phyloP scores from a whole-genome alignment of 2,329 filamentous ascomycete genomes.

The Colletotrichum ledebouriae region DNA sequence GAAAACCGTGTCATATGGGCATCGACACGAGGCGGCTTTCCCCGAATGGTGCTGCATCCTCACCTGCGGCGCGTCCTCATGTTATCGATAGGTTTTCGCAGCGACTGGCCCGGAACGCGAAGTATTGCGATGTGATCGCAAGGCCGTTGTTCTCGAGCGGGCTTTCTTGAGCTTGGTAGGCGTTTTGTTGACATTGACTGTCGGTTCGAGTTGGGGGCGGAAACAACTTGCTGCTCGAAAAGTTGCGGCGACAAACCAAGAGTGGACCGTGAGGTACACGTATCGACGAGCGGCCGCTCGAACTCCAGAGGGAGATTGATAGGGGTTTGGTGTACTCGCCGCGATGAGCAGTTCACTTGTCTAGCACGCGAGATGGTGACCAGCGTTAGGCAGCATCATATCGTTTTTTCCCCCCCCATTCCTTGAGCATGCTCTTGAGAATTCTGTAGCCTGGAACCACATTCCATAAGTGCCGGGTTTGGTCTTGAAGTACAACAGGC shows the following conservation, averaged over 20 bases:
- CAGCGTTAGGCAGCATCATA: conserved; percentile 9
- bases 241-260: not conserved
- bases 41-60: conserved; percentile 7
- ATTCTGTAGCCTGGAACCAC: conserved; percentile 22
- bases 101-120: not conserved
- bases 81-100: not conserved
- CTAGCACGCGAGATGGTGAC: not conserved
- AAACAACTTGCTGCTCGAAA: conserved; percentile 1
- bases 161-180: conserved; percentile 23
- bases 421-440: not conserved
- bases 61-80: conserved; percentile 12
- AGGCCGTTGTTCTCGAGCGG: conserved; percentile 3
- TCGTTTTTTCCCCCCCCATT: not conserved
- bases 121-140: not conserved
- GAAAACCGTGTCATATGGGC: conserved; percentile 7
- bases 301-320: not conserved
- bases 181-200: conserved; percentile 2
- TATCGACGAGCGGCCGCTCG: conserved; percentile 3
- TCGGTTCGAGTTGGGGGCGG: conserved; percentile 14
- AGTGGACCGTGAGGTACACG: conserved; percentile 5
- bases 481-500: conserved; percentile 21
- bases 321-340: too few species aligned
- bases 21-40: conserved; percentile 10
- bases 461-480: not conserved
- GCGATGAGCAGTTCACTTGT: not conserved